Conservation (phyloP, 768 basidiomycete genomes). For the Lactarius trivialis region DNA sequence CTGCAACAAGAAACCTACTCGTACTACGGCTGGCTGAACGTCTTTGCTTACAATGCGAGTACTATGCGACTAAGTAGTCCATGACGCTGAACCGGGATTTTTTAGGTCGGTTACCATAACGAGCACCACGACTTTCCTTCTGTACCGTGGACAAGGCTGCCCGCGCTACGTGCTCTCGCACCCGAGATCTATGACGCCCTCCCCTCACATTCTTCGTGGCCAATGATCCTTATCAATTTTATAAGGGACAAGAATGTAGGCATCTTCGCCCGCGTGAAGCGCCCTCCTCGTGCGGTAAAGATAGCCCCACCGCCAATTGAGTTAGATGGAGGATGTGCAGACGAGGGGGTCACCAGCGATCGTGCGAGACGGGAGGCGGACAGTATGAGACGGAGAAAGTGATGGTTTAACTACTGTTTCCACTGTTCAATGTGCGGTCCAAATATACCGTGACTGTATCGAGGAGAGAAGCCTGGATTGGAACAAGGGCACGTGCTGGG, state of each 20-base stretch:
- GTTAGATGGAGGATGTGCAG: conserved; percentile 22
- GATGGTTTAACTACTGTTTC: neutral
- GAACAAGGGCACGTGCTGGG: neutral
- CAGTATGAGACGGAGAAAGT: conserved; percentile 8
- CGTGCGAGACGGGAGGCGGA: neutral
- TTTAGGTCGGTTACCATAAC: conserved; percentile 94
- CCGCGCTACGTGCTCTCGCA: conserved; percentile 73
- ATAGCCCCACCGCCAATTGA: conserved; percentile 1
- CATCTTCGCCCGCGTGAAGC: conserved; percentile 82
- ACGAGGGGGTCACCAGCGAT: conserved; percentile 5
- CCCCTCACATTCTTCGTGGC: conserved; percentile 87
- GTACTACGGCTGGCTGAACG: conserved; percentile 90
- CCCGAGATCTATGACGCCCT: conserved; percentile 89
- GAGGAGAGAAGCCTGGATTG: neutral
- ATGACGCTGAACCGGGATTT: conserved; percentile 8
- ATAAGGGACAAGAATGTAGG: conserved; percentile 87
- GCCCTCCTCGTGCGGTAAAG: conserved; percentile 28
- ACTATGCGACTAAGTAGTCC: neutral
- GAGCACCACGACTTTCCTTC: conserved; percentile 99
- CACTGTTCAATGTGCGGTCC: neutral
- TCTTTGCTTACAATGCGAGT: conserved; percentile 87
- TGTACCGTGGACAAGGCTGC: conserved; percentile 89
- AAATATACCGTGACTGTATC: neutral
- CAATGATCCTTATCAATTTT: conserved; percentile 91
- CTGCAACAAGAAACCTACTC: conserved; percentile 93